Percentiles rank a stretch among this genome's conserved stretches.
Evolutionary conservation across 768 basidiomycete genomes (phyloP).

Genomic region (Suillus hirtellus): DNA sequence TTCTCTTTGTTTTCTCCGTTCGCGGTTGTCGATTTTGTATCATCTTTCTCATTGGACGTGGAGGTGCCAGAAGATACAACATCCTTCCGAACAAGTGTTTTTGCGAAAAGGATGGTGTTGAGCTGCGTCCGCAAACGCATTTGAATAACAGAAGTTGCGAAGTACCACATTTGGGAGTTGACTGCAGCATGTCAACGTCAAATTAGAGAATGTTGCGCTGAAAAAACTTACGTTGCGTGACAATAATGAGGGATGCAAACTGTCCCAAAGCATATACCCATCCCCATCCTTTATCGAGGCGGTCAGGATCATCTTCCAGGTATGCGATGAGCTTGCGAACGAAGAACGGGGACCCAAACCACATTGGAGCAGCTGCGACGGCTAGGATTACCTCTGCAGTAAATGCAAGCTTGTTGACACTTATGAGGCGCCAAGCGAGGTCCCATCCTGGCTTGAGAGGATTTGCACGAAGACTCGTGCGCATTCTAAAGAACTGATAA

Average conservation of each 20-base stretch:
- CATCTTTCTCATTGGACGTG: constrained; percentile 25
- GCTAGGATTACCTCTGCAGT: constrained; percentile 50
- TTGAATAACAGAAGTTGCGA: constrained; percentile 69
- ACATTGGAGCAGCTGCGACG: constrained; percentile 56
- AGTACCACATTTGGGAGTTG: constrained; percentile 69
- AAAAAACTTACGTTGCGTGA: constrained; percentile 37
- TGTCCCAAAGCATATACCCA: constrained; percentile 66
- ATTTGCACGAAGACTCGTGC: constrained; percentile 45
- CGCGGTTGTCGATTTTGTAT: constrained; percentile 19
- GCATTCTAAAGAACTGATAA: constrained; percentile 66
- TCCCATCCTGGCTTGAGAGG: constrained; percentile 57
- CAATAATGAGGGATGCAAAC: constrained; percentile 26
- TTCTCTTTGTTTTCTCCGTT: constrained; percentile 16
- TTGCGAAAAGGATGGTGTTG: constrained; percentile 82
- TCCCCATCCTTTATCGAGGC: constrained; percentile 66
- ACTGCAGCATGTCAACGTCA: constrained; percentile 35
- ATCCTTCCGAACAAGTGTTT: constrained; percentile 85
- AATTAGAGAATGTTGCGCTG: constrained; percentile 42
- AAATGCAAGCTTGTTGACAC: constrained; percentile 51
- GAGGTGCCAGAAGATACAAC: constrained; percentile 54
- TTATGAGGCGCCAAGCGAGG: constrained; percentile 60
- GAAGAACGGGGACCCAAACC: constrained; percentile 66
- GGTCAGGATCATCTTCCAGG: constrained; percentile 60
- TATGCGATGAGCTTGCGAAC: constrained; percentile 60
- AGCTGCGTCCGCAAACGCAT: constrained; percentile 72